Base-by-base conservation (phyloP, 108 stramenopile genomes). In the Skeletonema marinoi region DNA sequence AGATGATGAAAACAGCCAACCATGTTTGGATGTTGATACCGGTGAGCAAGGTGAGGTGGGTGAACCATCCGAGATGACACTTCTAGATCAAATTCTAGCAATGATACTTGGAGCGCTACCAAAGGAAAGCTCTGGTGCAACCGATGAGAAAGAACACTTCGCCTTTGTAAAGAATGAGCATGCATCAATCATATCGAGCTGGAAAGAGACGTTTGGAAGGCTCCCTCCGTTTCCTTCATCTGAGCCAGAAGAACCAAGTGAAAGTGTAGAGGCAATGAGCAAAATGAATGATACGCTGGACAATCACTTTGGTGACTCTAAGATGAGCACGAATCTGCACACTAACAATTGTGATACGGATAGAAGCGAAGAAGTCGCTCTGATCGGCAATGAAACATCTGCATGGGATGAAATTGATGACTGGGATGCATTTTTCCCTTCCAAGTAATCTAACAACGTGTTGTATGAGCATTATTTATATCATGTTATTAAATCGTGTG, bases 81-180 rank as follows among this genome's bases (percentile, higher is more conserved):
- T 87, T 30, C 77, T 87, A 3, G 86, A 87, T 78, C 80, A 85
- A 58, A 85, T 87, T 39, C 56, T 87, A 32, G 86, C 86, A 17
- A 87, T 87, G 86, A 85, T 87, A 48, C 58, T 87, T 10, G 83
- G 86, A n/a, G 73, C 68, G 25, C 78, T 83, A 3, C 25, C 71
- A 17, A 71, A 65, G 31, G 56, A 72, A n/a, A 54, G 29, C 31
- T 70, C 69, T 36, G 71, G 77, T 48, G 71, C 71, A 8, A 64
- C 48, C 4, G 64, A 42, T 29, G 59, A 78, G 12, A 68, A 72
- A 42, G 70, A 72, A 9, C 71, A 81, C 72, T 86, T 62, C 61
- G 32, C n/a, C n/a, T 83, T 61, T 65, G 30, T 87, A 11, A 76
- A 73, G 41, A 42, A 65, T 11, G 68, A 82, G 39, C 86, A 87